Evolutionary conservation across 2,329 filamentous ascomycete genomes (phyloP), one percentile per base, ranked within the genome.

Genomic region (Dactylellina leptospora): DNA sequence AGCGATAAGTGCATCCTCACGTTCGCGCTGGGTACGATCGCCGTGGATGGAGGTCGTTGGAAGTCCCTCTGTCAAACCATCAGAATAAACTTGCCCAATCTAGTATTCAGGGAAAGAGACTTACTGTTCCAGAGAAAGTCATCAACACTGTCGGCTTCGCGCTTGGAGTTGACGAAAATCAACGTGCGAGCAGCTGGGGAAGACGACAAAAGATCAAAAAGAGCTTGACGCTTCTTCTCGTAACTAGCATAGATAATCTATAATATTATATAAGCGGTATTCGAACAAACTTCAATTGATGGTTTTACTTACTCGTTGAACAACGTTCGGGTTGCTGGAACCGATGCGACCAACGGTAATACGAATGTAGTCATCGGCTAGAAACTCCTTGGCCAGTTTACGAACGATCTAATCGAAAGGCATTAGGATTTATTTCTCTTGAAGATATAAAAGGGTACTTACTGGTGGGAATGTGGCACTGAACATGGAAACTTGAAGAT

Each of bases 381-480:
- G 86, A 77, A 93, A 90, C 25, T 90, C 84, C 68, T 86, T 87
- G 9, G 93, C 93, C 11, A 97, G 81, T 22, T 89, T 84, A 27
- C 92, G 91, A 74, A 91, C 87, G 0, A 82, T 40, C 73, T 76
- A 25, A 2, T 22, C 5, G 13, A 36, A n/a, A 22, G 4, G 30
- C 13, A 22, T 62, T 22, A 61, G 58, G 40, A 33, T 13, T 4
- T 3, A 36, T 22, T 63, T 25, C 16, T 33, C 27, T 42, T 4
- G 6, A 11, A 6, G n/a, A 6, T 13, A 18, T 3, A 1, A 10
- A 27, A 16, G 0, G n/a, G 44, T 25, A 63, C 62, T 23, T 60
- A 74, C 82, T 81, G 90, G 92, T 40, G 93, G 91, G 80, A 99
- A 97, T 0, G 95, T 97, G 0, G 95, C 95, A 0, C 92, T 96